These are phyloP conservation scores for Ogataea hybrid DNA, from an alignment of 1,139 yeast genomes.

Conservation along the genomic window DNA sequence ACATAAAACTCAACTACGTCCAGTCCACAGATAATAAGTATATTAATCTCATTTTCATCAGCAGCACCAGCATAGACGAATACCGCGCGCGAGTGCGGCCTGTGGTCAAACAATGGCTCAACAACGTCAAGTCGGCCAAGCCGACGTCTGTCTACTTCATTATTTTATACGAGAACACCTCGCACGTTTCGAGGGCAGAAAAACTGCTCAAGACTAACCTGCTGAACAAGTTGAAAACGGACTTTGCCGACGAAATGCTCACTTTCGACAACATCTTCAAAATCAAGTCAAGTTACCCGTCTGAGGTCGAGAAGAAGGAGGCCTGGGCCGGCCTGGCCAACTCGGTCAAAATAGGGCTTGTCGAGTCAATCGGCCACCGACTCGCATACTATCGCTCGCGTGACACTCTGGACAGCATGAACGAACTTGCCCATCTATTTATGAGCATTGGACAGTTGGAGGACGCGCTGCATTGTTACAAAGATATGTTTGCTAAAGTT, in stretches of 20 bases:
- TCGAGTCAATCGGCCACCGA: conserved; percentile 54
- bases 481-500: conserved; percentile 16
- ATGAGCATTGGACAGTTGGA: conserved; percentile 25
- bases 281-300: conserved; percentile 39
- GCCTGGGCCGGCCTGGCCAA: conserved; percentile 47
- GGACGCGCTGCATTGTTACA: conserved; percentile 26
- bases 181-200: conserved; percentile 26
- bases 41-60: conserved; percentile 66
- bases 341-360: conserved; percentile 50
- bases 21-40: conserved; percentile 56
- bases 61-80: conserved; percentile 63
- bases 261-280: conserved; percentile 42
- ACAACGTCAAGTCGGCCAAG: conserved; percentile 41
- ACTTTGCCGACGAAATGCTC: conserved; percentile 49
- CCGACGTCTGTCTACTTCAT: conserved; percentile 66
- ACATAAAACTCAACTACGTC: conserved; percentile 53
- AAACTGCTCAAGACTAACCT: conserved; percentile 54
- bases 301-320: conserved; percentile 42
- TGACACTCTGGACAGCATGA: conserved; percentile 2
- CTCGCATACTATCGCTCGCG: conserved; percentile 30
- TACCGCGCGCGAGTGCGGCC: conserved; percentile 82
- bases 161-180: conserved; percentile 47
- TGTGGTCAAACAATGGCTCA: conserved; percentile 77
- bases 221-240: conserved; percentile 63
- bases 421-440: conserved; percentile 25